phyloP scores from a whole-genome alignment of 164 flowering plant species.

The Vitis amurensis region DNA sequence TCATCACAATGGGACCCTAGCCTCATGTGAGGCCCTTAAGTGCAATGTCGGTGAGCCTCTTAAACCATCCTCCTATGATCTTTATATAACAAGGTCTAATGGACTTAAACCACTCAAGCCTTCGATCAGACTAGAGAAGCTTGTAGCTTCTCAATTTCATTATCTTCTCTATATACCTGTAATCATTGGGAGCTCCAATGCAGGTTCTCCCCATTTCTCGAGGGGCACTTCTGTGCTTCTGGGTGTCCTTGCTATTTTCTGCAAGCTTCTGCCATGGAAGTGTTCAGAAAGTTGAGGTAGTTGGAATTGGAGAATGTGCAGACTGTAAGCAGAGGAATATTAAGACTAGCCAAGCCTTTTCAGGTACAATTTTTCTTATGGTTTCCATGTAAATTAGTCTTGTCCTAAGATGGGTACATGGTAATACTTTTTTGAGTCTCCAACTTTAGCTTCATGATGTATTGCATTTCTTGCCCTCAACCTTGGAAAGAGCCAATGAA shows the following conservation, averaged over 20 bases:
- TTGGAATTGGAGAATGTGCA: conserved; percentile 72
- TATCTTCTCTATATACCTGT: background rate
- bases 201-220: conserved; percentile 21
- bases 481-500: no score
- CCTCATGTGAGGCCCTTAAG: conserved; percentile 45
- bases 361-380: conserved; percentile 41
- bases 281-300: conserved; percentile 51
- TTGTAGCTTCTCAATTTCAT: background rate
- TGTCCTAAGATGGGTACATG: background rate
- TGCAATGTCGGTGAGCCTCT: conserved; percentile 24
- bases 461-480: background rate
- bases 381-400: background rate
- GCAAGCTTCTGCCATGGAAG: conserved; percentile 35
- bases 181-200: conserved; percentile 23
- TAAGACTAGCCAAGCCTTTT: conserved; percentile 51
- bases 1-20: conserved; percentile 25
- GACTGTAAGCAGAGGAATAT: conserved; percentile 56
- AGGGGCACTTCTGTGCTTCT: conserved; percentile 38
- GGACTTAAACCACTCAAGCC: conserved; percentile 7
- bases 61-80: background rate
- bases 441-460: background rate
- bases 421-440: background rate
- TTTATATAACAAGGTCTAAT: conserved; percentile 18
- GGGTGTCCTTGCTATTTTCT: conserved; percentile 29
- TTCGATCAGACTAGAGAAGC: background rate